A percentile compares a stretch with the other conserved stretches of the same genome.
Evolutionary conservation across 768 basidiomycete species (phyloP).

Genomic region (Russula ochroleuca): DNA sequence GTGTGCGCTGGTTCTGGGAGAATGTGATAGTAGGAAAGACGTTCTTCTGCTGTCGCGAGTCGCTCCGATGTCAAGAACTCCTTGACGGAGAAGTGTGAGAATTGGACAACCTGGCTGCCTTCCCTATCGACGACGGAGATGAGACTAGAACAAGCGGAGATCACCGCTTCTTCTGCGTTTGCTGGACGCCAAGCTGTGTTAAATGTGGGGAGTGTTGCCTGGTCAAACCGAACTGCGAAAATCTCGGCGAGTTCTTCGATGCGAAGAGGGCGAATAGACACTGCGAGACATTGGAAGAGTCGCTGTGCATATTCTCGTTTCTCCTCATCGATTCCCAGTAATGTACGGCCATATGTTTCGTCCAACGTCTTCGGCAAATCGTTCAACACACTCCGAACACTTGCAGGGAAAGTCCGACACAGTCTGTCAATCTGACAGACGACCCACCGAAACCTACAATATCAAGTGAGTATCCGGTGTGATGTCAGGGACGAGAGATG

Average conservation of each 20-base stretch:
- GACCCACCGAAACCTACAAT: too few species aligned
- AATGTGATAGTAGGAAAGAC: constrained; percentile 10
- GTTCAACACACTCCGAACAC: not conserved
- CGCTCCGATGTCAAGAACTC: constrained; percentile 19
- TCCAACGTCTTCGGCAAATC: constrained; percentile 3
- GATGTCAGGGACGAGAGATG: too few species aligned
- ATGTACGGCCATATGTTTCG: not conserved
- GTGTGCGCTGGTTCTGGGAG: constrained; percentile 9
- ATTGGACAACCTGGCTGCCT: constrained; percentile 7
- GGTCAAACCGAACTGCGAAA: constrained; percentile 9
- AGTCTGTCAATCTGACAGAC: too few species aligned
- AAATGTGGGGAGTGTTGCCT: not conserved
- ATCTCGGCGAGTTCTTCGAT: constrained; percentile 12
- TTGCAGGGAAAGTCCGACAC: too few species aligned
- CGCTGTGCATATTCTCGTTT: not conserved
- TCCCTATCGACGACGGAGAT: not conserved
- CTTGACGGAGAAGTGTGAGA: constrained; percentile 22
- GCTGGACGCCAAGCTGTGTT: not conserved
- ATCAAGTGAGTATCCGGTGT: too few species aligned
- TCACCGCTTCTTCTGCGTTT: constrained; percentile 9
- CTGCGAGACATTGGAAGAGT: constrained; percentile 1
- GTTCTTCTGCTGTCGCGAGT: not conserved
- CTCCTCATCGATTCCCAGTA: not conserved
- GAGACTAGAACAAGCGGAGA: constrained; percentile 11
- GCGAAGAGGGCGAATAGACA: constrained; percentile 9